Base-by-base conservation (phyloP, 306 rosid species). In the Dryas octopetala region DNA sequence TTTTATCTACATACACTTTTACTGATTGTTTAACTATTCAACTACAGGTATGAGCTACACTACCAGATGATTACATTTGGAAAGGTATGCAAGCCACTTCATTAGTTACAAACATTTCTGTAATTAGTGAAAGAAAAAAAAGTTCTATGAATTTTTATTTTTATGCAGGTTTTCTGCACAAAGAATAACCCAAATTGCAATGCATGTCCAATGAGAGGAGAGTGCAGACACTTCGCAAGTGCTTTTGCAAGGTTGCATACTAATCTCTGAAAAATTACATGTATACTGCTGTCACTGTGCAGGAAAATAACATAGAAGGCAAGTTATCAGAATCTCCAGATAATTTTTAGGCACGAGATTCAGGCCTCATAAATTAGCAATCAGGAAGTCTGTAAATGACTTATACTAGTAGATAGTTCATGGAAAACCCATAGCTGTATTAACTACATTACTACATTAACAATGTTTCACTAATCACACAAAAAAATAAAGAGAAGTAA, bases 171-270 rank as follows among this genome's bases (percentile, higher is more conserved):
- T 64, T 95, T 95, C 84, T 95, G 99, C 84, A 95, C 97, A 74
- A 95, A 92, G 81, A 87, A 77, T 51, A 86, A 90, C 66, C 99
- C 99, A 77, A 95, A 95, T 78, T 95, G 99, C 82, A 95, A 90
- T 75, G 97, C 99, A 70, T 95, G 99, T 78, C 99, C 99, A 50
- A 85, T 95, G 99, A 87, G 97, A 83, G 99, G 96, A 80, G 99
- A 95, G 64, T 95, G 99, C 86, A 90, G 96, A 73, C 97, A 95
- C 84, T 95, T 95, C 40, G 99, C 97, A 72, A 95, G 98, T 78
- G 98, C 98, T 79, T 95, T 95, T 81, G 98, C 97, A 81, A 95
- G 99, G 99, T 95, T 64, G 87, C 62, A 53, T 75, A 57, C 81
- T 66, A 38, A 69, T 63, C 26, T 63, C 68, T 66, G 40, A 79